Percentiles rank a stretch among this genome's conserved stretches.
Conservation (phyloP, 2,329 filamentous ascomycete genomes). For the Fusarium goolgardi region DNA sequence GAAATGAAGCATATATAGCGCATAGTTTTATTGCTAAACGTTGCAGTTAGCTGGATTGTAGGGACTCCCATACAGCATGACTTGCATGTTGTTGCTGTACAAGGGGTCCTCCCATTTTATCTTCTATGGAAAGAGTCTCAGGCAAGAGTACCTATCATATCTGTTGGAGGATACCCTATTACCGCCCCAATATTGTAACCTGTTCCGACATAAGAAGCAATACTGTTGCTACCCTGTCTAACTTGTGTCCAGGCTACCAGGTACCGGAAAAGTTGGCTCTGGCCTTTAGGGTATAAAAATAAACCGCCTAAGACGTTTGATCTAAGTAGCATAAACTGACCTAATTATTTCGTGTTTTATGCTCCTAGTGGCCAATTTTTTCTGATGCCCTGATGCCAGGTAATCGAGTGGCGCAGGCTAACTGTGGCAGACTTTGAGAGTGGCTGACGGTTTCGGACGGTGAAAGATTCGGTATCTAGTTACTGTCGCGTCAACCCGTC, state of each 20-base stretch:
- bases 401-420: background rate
- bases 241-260: no score
- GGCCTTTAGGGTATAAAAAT: no score
- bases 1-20: background rate
- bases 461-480: background rate
- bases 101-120: background rate
- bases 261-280: no score
- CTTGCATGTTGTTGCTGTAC: background rate
- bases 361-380: no score
- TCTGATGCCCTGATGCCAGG: no score
- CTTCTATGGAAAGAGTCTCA: background rate
- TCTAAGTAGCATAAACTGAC: no score
- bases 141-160: fast-evolving
- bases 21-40: fast-evolving
- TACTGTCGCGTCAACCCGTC: background rate
- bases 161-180: background rate
- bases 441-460: background rate
- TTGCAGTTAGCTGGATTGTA: background rate
- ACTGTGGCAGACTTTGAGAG: background rate
- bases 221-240: no score
- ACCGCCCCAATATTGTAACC: background rate
- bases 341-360: no score
- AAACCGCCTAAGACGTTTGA: no score
- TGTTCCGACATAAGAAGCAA: background rate
- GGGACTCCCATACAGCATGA: background rate